Conservation (phyloP, 2,329 filamentous ascomycete genomes). For the Exophiala calicioides region DNA sequence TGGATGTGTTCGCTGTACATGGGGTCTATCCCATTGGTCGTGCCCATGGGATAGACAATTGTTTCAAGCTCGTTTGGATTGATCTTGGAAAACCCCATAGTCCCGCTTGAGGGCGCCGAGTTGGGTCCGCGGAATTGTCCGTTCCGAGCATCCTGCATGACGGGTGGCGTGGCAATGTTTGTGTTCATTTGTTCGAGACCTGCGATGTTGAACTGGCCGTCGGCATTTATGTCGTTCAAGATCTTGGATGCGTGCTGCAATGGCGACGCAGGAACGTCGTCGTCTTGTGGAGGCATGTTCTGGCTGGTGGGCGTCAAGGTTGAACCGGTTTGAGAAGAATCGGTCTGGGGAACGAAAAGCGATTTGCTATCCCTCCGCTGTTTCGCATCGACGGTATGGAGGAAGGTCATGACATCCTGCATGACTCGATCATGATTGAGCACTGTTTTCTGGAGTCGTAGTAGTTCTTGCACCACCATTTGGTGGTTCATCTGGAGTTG, state of each 20-base stretch:
- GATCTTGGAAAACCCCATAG: conserved; percentile 53
- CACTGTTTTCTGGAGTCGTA: conserved; percentile 68
- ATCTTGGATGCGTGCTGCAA: conserved; percentile 68
- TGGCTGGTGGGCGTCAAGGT: conserved; percentile 48
- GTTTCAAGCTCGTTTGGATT: conserved; percentile 61
- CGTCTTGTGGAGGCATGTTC: conserved; percentile 53
- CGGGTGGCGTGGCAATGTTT: conserved; percentile 13
- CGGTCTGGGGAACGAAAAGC: conserved; percentile 43
- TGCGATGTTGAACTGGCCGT: conserved; percentile 64
- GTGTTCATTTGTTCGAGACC: conserved; percentile 64
- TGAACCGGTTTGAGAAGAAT: conserved; percentile 41
- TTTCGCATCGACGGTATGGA: conserved; percentile 66
- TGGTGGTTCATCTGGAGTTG: conserved; percentile 71
- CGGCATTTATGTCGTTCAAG: conserved; percentile 64
- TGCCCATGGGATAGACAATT: conserved; percentile 87
- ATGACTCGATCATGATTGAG: conserved; percentile 71
- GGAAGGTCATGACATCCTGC: conserved; percentile 68
- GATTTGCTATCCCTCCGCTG: conserved; percentile 62
- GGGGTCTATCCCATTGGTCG: conserved; percentile 89
- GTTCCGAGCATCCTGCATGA: conserved; percentile 48
- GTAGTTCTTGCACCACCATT: conserved; percentile 64
- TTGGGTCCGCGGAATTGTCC: conserved; percentile 47
- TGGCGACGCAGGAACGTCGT: conserved; percentile 63
- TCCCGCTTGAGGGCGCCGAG: conserved; percentile 50
- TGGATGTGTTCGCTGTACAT: conserved; percentile 93